These are phyloP conservation scores for Microdochium trichocladiopsis DNA, from an alignment of 2,329 filamentous ascomycete species.

Conservation along the genomic window DNA sequence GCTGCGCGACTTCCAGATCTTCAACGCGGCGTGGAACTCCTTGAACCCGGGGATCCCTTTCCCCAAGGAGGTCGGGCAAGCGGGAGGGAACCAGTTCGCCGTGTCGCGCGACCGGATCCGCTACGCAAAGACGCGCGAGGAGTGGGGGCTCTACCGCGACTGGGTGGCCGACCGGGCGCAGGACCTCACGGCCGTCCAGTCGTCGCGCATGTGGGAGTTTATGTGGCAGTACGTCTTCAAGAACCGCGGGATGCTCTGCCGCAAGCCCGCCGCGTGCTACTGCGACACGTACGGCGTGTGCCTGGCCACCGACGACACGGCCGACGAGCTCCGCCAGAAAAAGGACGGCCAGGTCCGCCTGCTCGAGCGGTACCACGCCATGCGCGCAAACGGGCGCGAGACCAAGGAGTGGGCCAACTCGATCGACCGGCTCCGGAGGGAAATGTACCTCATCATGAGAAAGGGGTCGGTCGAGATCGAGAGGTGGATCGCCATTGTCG, in stretches of 20 bases:
- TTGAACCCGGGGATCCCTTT: conserved; percentile 34
- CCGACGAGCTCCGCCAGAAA: background rate
- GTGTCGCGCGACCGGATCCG: conserved; percentile 48
- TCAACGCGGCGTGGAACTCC: conserved; percentile 37
- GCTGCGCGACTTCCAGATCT: conserved; percentile 37
- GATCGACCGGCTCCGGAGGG: background rate
- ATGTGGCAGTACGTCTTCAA: conserved; percentile 58
- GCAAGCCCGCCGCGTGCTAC: background rate
- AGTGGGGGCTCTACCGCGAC: conserved; percentile 50
- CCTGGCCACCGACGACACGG: background rate
- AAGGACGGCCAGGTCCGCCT: background rate
- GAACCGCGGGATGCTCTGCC: conserved; percentile 14
- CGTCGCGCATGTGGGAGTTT: conserved; percentile 56
- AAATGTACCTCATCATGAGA: background rate
- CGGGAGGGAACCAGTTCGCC: conserved; percentile 60
- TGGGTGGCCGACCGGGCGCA: conserved; percentile 49
- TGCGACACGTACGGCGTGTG: conserved; percentile 3
- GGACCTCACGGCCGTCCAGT: conserved; percentile 44
- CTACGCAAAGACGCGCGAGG: conserved; percentile 37
- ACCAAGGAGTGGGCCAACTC: background rate
- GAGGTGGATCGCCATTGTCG: background rate
- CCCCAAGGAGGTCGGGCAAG: conserved; percentile 43
- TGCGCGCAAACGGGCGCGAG: background rate
- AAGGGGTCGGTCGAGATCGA: background rate
- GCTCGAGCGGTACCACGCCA: background rate